These are phyloP conservation scores for Platanthera zijinensis DNA, from an alignment of 106 monocot genomes.

Conservation along the genomic window DNA sequence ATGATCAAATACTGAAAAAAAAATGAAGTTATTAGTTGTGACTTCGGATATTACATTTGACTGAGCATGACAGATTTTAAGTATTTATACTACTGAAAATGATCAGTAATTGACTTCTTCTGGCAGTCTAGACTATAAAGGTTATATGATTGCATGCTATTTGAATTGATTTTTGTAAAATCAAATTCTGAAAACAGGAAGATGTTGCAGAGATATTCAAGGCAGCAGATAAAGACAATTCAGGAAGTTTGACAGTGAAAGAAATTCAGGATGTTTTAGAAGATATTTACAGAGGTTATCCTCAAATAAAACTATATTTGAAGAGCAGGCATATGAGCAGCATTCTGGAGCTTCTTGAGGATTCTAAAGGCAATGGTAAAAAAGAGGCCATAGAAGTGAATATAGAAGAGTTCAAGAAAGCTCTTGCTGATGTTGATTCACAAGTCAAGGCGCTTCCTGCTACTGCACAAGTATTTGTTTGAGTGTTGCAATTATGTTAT, in stretches of 20 bases:
- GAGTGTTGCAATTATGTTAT: not conserved
- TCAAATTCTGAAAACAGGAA: constrained; percentile 20
- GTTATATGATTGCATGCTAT: not conserved
- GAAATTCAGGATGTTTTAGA: constrained; percentile 53
- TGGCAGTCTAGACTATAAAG: not conserved
- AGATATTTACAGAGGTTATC: constrained; percentile 50
- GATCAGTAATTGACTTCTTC: not conserved
- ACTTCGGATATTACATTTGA: not conserved
- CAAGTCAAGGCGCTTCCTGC: constrained; percentile 55
- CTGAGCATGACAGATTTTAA: not conserved
- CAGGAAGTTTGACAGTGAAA: constrained; percentile 54
- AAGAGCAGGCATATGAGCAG: constrained; percentile 48
- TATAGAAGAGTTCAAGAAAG: constrained; percentile 62
- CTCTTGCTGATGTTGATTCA: constrained; percentile 37
- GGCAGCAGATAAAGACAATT: constrained; percentile 57
- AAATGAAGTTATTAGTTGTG: too few relatives aligned
- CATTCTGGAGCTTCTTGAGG: constrained; percentile 33
- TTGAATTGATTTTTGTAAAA: not conserved
- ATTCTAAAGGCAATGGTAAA: constrained; percentile 24
- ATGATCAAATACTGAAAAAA: too few relatives aligned
- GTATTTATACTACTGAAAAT: not conserved
- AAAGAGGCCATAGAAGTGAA: constrained; percentile 38
- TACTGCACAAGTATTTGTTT: constrained; percentile 49
- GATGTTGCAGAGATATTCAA: constrained; percentile 52
- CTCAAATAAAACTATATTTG: constrained; percentile 28